These are phyloP conservation scores for Arachis stenosperma DNA, from an alignment of 306 rosid genomes.

Conservation along the genomic window DNA sequence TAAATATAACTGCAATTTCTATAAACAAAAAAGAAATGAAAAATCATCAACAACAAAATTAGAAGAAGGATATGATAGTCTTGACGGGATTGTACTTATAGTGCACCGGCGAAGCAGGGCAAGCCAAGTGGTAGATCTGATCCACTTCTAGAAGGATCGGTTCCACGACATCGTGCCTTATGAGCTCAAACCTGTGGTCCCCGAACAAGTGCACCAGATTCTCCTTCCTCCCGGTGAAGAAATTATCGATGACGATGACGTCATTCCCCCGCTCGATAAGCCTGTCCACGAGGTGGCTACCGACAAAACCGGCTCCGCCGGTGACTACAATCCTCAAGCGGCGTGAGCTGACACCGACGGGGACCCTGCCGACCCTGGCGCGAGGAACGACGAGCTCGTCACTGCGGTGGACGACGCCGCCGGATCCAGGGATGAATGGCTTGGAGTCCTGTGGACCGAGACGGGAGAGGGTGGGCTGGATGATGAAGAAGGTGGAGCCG, in stretches of 20 bases:
- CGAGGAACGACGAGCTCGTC: not conserved
- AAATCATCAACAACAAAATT: not conserved
- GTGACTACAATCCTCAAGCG: conserved; percentile 76
- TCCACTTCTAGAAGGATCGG: conserved; percentile 91
- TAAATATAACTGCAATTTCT: not conserved
- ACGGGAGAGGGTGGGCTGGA: conserved; percentile 84
- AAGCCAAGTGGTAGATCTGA: conserved; percentile 84
- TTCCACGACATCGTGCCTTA: conserved; percentile 90
- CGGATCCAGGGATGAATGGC: conserved; percentile 38
- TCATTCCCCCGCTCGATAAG: conserved; percentile 76
- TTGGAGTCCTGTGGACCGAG: conserved; percentile 58
- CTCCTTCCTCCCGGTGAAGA: conserved; percentile 84
- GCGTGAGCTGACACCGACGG: conserved; percentile 57
- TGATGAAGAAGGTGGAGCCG: conserved; percentile 90
- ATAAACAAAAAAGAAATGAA: not conserved
- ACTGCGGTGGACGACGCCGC: not conserved
- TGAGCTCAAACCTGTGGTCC: conserved; percentile 81
- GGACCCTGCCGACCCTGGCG: conserved; percentile 58
- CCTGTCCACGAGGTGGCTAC: conserved; percentile 88
- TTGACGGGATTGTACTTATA: conserved; percentile 78
- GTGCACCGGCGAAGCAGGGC: conserved; percentile 82
- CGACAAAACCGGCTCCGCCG: conserved; percentile 90
- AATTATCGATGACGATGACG: conserved; percentile 83
- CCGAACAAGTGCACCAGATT: conserved; percentile 78
- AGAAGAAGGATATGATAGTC: conserved; percentile 70